phyloP scores from a whole-genome alignment of 768 basidiomycete species.

The Termitomyces sp. region DNA sequence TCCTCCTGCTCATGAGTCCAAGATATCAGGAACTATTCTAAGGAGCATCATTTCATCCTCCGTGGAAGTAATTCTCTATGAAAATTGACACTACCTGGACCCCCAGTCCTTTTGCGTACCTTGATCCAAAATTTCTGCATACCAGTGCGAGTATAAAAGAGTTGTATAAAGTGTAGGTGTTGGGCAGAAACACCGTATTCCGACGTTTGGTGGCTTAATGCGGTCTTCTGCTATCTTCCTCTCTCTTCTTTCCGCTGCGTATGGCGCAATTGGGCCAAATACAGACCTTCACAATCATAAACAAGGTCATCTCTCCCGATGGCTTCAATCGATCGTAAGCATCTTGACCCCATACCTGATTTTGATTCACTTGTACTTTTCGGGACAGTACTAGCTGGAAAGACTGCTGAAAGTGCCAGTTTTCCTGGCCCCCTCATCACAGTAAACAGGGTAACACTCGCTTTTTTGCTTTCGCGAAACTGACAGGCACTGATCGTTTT shows the following conservation, averaged over 20 bases:
- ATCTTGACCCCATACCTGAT: background rate
- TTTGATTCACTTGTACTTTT: background rate
- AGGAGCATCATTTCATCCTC: background rate
- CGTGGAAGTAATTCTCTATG: background rate
- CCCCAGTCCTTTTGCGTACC: background rate
- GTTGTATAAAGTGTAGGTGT: background rate
- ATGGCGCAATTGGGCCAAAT: background rate
- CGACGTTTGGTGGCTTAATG: background rate
- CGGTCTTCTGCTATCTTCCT: no score
- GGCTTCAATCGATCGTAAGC: background rate
- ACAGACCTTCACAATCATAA: background rate
- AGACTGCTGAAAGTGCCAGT: background rate
- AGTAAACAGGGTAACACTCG: background rate
- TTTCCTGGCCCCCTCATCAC: constrained; percentile 2
- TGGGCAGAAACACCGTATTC: background rate
- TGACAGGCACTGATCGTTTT: background rate
- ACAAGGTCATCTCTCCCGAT: background rate
- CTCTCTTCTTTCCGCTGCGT: background rate
- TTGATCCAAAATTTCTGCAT: background rate
- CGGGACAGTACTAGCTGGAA: constrained; percentile 1
- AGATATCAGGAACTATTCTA: background rate
- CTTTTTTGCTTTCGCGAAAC: background rate
- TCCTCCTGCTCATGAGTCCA: background rate
- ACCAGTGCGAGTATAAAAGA: background rate
- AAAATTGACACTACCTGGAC: background rate